phyloP scores from a whole-genome alignment of 1,139 yeast genomes.

The Sporopachydermia cereana region DNA sequence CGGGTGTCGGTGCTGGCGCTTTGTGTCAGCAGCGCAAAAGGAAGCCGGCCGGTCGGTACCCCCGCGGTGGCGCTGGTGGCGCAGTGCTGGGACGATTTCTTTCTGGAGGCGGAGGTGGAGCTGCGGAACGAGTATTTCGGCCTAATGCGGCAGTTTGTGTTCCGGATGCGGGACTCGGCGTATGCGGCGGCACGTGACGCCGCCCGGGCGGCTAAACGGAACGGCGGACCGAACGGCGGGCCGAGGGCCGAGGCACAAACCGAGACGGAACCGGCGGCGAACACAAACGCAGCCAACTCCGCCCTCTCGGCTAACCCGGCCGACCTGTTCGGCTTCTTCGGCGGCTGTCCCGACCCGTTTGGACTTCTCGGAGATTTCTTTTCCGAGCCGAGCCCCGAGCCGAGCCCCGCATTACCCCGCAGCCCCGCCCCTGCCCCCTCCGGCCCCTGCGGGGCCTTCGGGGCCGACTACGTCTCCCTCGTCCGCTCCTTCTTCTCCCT shows the following conservation, averaged over 20 bases:
- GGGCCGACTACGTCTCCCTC: slow-evolving; percentile 19
- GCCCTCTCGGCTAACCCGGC: slow-evolving; percentile 12
- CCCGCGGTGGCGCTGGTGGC: slow-evolving; percentile 33
- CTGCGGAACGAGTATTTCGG: slow-evolving; percentile 54
- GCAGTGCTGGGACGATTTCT: slow-evolving; percentile 33
- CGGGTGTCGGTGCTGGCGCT: slow-evolving; percentile 52
- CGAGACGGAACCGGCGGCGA: slow-evolving; percentile 9
- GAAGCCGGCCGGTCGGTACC: slow-evolving; percentile 41
- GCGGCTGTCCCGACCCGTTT: too few species aligned
- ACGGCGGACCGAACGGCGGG: slow-evolving; percentile 25
- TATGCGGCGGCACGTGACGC: slow-evolving; percentile 43
- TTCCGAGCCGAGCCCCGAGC: too few species aligned
- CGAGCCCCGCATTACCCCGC: too few species aligned
- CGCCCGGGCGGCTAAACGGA: slow-evolving; percentile 26
- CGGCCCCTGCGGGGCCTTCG: too few species aligned
- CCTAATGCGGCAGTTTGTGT: slow-evolving; percentile 44
- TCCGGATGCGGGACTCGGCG: slow-evolving; percentile 55
- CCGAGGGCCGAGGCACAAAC: slow-evolving; percentile 19
- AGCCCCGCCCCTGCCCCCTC: too few species aligned
- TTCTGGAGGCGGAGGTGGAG: slow-evolving; percentile 56
- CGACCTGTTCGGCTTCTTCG: too few species aligned
- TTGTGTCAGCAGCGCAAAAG: slow-evolving; percentile 48
- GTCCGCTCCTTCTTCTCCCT: slow-evolving; percentile 32
- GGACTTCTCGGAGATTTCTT: too few species aligned
- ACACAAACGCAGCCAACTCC: slow-evolving; percentile 12